Evolutionary conservation across 2,329 filamentous ascomycete species (phyloP), one percentile per base, ranked within the genome.

Genomic region (Sporothrix phasma): DNA sequence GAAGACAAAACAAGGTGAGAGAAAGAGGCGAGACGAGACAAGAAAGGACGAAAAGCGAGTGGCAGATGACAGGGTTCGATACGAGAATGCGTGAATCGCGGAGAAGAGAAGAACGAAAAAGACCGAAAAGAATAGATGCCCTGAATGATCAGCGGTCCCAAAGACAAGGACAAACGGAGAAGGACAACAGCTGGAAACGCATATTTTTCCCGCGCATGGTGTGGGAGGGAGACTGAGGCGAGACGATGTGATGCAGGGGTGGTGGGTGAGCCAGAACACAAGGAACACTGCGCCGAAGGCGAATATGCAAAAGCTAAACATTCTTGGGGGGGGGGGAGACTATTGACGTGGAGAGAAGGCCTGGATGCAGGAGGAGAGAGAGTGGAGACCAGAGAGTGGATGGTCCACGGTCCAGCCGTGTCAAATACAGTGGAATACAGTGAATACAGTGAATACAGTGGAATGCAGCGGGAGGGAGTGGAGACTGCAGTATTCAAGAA

Each of bases 221-320:
- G 60, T 53, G 58, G 53, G 45, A 41, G 56, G 46, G 34, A 15
- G 46, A 61, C 41, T 15, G 54, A 39, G 37, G 45, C 34, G 19
- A 61, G 54, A 24, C 37, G 63, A 65, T 62, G 63, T 37, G 63
- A 62, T 58, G 63, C 63, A 65, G 63, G 63, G 63, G 63, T 61
- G 22, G 47, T 17, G 26, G 47, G 47, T 47, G 45, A 37, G 22
- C 7, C 39, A 49, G 43, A 41, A 56, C 41, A 53, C n/a, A 49
- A 47, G 46, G 37, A 49, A 26, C 46, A 51, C 24, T 29, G 54
- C 3, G 19, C 31, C 19, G 31, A 47, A 29, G 61, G 31, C 53
- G n/a, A 63, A 31, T 29, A 45, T 37, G 56, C 37, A 43, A 37
- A 13, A 13, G 34, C 5, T 37, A 11, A 1, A 13, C 8, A 11